Base-by-base conservation (phyloP, 2,329 filamentous ascomycete genomes). In the Venturia aucupariae region DNA sequence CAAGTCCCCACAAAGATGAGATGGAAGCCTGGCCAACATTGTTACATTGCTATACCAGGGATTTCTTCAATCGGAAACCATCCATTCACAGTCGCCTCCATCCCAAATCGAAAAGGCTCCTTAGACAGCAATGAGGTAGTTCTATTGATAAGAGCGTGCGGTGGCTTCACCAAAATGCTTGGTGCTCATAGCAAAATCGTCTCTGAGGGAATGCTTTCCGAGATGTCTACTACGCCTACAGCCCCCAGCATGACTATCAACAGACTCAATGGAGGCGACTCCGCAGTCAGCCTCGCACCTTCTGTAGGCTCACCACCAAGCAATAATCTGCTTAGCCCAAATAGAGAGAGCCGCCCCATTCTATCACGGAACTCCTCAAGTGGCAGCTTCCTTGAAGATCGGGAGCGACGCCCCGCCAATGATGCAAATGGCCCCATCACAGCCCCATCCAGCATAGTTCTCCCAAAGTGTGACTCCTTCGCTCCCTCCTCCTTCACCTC, bases 11-110 rank as follows among this genome's bases (percentile, higher is more conserved):
- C 59, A 15, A 35, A 17, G 39, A 30, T 65, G 32, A 24, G 59
- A 10, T 65, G 64, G 64, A 51, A 38, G 35, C 64, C 64, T 27
- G 64, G 64, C 41, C 64, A 65, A 24, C 64, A 65, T 39, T 62
- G 59, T 35, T 65, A 65, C 46, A 65, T 65, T 24, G 30, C 42
- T 19, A 42, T 65, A n/a, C 64, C 64, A 24, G 59, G 60, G 27
- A 62, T 65, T 19, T 62, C 42, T 19, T 51, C 44, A 7, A 22
- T 65, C 17, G 59, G 48, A 27, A 63, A 62, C 46, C 64, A 65
- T 38, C 64, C 64, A 24, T 65, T 65, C 48, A 65, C 64, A 35
- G 57, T 65, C 22, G 64, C 60, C n/a, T 62, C 59, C 19, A 41
- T 65, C 15, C 48, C 64, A 7, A 51, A 61, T 17, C 54, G 30